Percentiles rank a stretch among this genome's conserved stretches.
phyloP scores from a whole-genome alignment of 179 eudicot genomes.

The Vitellaria paradoxa region DNA sequence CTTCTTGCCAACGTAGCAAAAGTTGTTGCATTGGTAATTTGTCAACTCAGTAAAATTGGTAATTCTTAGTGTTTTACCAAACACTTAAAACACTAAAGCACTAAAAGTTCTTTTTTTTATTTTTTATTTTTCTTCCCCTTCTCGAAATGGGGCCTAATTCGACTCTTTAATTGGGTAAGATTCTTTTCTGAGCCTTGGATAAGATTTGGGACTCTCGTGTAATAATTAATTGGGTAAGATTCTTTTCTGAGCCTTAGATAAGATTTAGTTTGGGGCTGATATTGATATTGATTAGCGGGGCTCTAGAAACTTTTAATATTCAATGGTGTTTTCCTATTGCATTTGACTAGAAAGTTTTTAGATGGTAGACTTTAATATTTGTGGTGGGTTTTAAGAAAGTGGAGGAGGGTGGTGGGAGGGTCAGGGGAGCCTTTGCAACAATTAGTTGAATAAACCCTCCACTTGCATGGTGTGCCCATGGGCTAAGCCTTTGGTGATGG shows the following conservation, averaged over 20 bases:
- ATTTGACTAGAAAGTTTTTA: constrained; percentile 1
- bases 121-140: no score
- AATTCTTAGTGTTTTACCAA: no score
- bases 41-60: no score
- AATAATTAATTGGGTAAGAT: neutral
- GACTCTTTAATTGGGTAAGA: neutral
- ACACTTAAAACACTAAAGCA: no score
- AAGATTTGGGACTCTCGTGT: neutral
- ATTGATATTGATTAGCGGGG: neutral
- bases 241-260: neutral
- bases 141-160: no score
- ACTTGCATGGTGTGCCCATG: neutral
- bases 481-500: neutral
- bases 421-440: constrained; percentile 3
- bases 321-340: neutral
- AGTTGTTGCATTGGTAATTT: no score
- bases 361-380: neutral
- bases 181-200: neutral
- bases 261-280: neutral
- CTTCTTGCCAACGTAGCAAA: no score
- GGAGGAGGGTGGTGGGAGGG: neutral
- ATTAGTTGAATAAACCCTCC: neutral
- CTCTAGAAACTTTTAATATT: neutral
- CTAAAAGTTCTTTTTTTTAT: no score
- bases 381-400: neutral